phyloP scores from a whole-genome alignment of 2,329 filamentous ascomycete genomes.

The Sporothrix brasiliensis region DNA sequence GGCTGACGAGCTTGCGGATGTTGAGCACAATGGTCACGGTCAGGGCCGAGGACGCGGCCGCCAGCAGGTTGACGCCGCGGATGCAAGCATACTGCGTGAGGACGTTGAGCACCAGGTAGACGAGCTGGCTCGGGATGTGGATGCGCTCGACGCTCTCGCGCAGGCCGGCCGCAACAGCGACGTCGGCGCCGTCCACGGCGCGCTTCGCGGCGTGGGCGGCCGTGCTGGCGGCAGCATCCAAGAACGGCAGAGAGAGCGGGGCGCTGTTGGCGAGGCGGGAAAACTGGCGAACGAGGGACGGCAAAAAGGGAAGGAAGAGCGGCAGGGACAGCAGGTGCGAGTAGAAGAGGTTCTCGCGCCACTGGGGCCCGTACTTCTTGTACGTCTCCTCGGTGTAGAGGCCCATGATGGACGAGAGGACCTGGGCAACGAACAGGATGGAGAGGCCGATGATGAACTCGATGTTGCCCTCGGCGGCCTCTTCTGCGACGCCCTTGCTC shows the following conservation, averaged over 20 bases:
- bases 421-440: conserved; percentile 84
- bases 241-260: conserved; percentile 55
- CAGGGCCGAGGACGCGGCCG: conserved; percentile 82
- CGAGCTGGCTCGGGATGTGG: conserved; percentile 67
- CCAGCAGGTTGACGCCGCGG: conserved; percentile 91
- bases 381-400: conserved; percentile 94
- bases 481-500: conserved; percentile 65
- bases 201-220: not conserved
- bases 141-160: conserved; percentile 47
- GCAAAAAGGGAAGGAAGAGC: conserved; percentile 72
- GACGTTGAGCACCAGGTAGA: conserved; percentile 74
- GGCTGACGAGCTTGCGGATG: conserved; percentile 88
- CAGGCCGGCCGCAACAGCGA: conserved; percentile 44
- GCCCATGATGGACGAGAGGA: conserved; percentile 91
- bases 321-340: conserved; percentile 73
- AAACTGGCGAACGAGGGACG: conserved; percentile 67
- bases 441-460: conserved; percentile 70
- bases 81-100: conserved; percentile 94
- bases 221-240: conserved; percentile 28
- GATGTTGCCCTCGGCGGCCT: conserved; percentile 40
- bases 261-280: conserved; percentile 63
- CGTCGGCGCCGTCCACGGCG: conserved; percentile 32
- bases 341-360: conserved; percentile 97
- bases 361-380: conserved; percentile 79
- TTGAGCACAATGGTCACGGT: conserved; percentile 97